Evolutionary conservation across 148 eudicot genomes (phyloP), one percentile per base, ranked within the genome.

Genomic region (Spergularia marina): DNA sequence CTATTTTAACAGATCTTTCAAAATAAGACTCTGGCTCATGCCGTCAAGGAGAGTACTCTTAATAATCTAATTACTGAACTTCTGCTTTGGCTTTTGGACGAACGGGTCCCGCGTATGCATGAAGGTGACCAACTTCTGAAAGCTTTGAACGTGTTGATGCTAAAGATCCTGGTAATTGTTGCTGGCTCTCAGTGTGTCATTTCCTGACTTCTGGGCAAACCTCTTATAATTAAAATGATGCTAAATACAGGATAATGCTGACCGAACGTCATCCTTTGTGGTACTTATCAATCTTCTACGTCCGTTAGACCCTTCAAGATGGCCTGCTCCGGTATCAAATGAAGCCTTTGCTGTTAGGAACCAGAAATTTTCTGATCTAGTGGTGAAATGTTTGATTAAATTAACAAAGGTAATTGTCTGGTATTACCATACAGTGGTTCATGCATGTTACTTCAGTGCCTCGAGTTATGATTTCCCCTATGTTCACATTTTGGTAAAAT

Each of bases 61-160:
- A 84, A 90, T 82, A 78, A 81, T 83, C 91, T 94, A 34, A 89
- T 90, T 60, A 95, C 99, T 41, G 96, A 95, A 80, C 94, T 95
- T 74, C 89, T 95, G 74, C 93, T 92, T 77, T 95, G 99, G 99
- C 99, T 95, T 76, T 87, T 95, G 86, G 99, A 95, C 79, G 96
- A 95, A 76, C 87, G 97, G 78, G 99, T 95, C 74, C 94, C 99
- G 1, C 89, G 82, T 56, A 95, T 95, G 97, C 96, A 92, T 86
- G 99, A 95, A 75, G 97, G 97, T 34, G 88, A 96, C 85, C 97
- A 95, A 77, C 96, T 95, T 72, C 76, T 92, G 74, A 95, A 91
- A 88, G 97, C 97, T 54, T 81, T 95, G 84, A 95, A 95, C 82
- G 97, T 95, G 77, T 77, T 95, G 87, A 92, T 95, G 97, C 93